Evolutionary conservation across 805 yeast species (phyloP).

Genomic region (Yarrowia keelungensis): DNA sequence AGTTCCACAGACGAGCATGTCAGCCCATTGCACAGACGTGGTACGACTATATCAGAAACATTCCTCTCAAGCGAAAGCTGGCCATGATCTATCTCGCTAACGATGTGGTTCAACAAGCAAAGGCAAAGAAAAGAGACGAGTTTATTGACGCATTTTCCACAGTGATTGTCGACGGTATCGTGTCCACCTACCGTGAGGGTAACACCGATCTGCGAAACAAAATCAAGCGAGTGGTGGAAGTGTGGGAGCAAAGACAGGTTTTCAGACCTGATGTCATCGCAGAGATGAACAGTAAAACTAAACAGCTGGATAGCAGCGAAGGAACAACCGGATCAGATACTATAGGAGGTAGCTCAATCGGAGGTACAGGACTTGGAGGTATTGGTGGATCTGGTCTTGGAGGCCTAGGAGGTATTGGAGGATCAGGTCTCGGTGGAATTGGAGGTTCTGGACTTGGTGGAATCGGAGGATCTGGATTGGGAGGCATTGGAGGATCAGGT

Average conservation of each 20-base stretch:
- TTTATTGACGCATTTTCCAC: constrained; percentile 64
- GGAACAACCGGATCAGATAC: neutral
- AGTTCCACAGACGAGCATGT: constrained; percentile 70
- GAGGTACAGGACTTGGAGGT: constrained; percentile 38
- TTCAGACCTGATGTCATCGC: constrained; percentile 52
- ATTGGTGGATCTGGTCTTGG: constrained; percentile 32
- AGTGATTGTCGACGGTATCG: constrained; percentile 51
- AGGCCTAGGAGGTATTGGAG: constrained; percentile 34
- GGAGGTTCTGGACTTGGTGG: constrained; percentile 24
- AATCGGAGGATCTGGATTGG: constrained; percentile 21
- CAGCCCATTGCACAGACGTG: constrained; percentile 60
- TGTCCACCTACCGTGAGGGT: constrained; percentile 50
- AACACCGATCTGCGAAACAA: constrained; percentile 58
- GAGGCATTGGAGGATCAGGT: constrained; percentile 28
- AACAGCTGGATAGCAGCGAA: constrained; percentile 18
- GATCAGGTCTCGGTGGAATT: constrained; percentile 35
- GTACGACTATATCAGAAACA: constrained; percentile 52
- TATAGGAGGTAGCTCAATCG: constrained; percentile 9
- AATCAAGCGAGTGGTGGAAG: constrained; percentile 63
- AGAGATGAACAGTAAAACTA: constrained; percentile 47
- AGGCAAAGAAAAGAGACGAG: constrained; percentile 64
- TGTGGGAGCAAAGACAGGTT: constrained; percentile 71
- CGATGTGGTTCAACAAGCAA: constrained; percentile 81
- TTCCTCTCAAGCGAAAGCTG: constrained; percentile 55
- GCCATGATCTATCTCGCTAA: constrained; percentile 74